Conservation (phyloP, 2,329 filamentous ascomycete genomes). For the Fusarium anguioides region DNA sequence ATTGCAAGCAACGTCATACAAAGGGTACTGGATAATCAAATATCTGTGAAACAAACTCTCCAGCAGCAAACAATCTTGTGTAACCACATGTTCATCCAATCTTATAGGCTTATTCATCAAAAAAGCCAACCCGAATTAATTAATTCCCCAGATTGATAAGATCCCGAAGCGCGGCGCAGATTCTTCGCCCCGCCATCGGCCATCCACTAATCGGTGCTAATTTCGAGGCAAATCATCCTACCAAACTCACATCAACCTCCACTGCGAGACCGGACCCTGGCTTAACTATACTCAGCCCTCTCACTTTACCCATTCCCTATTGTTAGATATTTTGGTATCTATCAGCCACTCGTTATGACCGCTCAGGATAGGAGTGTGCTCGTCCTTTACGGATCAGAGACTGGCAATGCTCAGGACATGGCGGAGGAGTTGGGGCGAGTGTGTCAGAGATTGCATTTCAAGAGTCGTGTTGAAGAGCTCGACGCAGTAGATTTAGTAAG, state of each 20-base stretch:
- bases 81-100: background rate
- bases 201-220: slow-evolving; percentile 40
- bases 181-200: slow-evolving; percentile 38
- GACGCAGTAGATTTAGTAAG: slow-evolving; percentile 80
- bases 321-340: background rate
- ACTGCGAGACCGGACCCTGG: slow-evolving; percentile 15
- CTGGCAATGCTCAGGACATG: slow-evolving; percentile 91
- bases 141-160: slow-evolving; percentile 38
- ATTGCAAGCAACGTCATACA: background rate
- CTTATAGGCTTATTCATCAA: slow-evolving; percentile 16
- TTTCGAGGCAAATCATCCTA: slow-evolving; percentile 16
- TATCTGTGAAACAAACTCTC: background rate
- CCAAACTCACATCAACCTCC: slow-evolving; percentile 7
- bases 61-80: background rate
- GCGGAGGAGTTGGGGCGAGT: slow-evolving; percentile 84
- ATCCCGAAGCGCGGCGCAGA: slow-evolving; percentile 18
- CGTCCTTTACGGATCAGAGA: slow-evolving; percentile 93
- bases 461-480: slow-evolving; percentile 79
- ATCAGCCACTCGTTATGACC: slow-evolving; percentile 40
- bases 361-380: slow-evolving; percentile 61
- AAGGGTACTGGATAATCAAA: no score
- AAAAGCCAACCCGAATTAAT: background rate
- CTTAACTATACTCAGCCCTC: background rate
- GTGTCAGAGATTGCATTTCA: slow-evolving; percentile 81
- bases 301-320: background rate